A percentile compares a stretch with the other conserved stretches of the same genome.
Evolutionary conservation across 2,329 filamentous ascomycete genomes (phyloP).

Genomic region (Trichoderma sp.): DNA sequence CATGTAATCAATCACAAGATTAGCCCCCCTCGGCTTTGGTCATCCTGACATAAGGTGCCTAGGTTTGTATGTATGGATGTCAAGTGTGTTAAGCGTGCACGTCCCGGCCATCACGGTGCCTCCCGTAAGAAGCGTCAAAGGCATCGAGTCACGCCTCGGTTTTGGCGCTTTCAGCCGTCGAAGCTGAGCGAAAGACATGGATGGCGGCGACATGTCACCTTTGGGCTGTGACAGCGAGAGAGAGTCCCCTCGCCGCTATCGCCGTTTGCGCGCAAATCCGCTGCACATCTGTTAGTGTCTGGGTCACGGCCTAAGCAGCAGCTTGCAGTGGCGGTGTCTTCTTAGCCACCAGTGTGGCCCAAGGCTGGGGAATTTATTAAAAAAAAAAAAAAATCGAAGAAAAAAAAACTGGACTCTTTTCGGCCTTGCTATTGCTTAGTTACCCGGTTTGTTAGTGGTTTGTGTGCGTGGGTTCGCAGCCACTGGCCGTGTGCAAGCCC

Average conservation of each 20-base stretch:
- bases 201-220: slow-evolving; percentile 14
- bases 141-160: neutral
- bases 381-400: neutral
- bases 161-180: slow-evolving; percentile 20
- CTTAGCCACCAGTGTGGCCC: neutral
- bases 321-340: slow-evolving; percentile 15
- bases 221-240: neutral
- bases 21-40: neutral
- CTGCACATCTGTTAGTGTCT: slow-evolving; percentile 25
- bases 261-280: neutral
- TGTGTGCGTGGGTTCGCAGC: slow-evolving; percentile 11
- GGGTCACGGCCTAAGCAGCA: slow-evolving; percentile 8
- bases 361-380: neutral
- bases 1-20: neutral
- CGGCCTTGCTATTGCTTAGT: slow-evolving; percentile 26
- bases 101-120: neutral
- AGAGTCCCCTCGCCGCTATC: slow-evolving; percentile 8
- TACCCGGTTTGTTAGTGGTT: neutral
- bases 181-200: slow-evolving; percentile 30
- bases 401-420: slow-evolving; percentile 31
- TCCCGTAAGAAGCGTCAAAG: neutral
- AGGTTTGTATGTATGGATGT: neutral
- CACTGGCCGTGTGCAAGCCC: slow-evolving; percentile 5
- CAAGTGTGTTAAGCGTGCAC: neutral
- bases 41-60: neutral